Base-by-base conservation (phyloP, 176 grass and related monocot genomes). In the Bonia amplexicaulis region DNA sequence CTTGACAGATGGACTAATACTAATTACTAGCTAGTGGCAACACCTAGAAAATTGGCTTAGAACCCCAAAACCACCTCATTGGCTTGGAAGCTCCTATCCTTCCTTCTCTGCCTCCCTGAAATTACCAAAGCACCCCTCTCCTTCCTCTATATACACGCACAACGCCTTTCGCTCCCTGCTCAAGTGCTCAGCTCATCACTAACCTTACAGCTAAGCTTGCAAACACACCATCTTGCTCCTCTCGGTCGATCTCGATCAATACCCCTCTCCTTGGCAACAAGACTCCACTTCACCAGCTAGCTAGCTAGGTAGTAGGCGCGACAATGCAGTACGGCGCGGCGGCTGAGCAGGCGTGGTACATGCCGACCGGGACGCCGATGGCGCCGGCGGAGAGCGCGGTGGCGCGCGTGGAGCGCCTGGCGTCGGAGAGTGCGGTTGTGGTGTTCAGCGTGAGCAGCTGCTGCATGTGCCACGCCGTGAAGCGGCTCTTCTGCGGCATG, bases 401-500 rank as follows among this genome's bases (percentile, higher is more conserved):
- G 39, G 94, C 91, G 42, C 57, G 89, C 55, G 90, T 97, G 72
- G 94, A 97, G 88, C 71, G 88, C 66, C 87, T 97, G 66, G 94
- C 94, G 22, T 81, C 92, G n/a, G 94, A 97, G 88, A 94, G 90
- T 82, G 94, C 94, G 65, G 94, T 97, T 51, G 92, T 97, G n/a
- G 91, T 97, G 52, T 97, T 97, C 90, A 97, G 94, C 86, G 80
- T 92, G 66, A 97, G 94, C 92, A 92, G 83, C 66, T 97, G 94
- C 83, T 97, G 94, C 90, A 97, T 97, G 94, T 97, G 94, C 83
- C 94, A 97, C 84, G 94, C 94, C 16, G 94, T 97, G 92, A 97
- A 97, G 85, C 88, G 94, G n/a, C 94, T 97, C 79, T 97, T 97
- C 90, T 94, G 94, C 75, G 94, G 94, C 64, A 97, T 97, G 94